A percentile compares a stretch with the other conserved stretches of the same genome.
phyloP scores from a whole-genome alignment of 2,329 filamentous ascomycete genomes.

The Neonectria sp. region DNA sequence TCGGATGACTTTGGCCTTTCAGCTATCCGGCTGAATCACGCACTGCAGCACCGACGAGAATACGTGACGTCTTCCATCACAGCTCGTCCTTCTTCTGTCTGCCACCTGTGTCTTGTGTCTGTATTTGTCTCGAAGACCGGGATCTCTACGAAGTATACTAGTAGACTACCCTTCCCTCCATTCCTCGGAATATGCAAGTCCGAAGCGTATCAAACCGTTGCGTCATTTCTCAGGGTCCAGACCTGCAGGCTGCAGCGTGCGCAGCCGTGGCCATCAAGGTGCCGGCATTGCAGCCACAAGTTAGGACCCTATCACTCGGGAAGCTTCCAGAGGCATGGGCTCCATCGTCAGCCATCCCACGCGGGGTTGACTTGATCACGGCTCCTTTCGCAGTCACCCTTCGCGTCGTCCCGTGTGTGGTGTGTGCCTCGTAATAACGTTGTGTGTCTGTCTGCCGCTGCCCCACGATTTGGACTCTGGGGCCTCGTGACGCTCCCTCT shows the following conservation, averaged over 20 bases:
- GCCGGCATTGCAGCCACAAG: constrained; percentile 16
- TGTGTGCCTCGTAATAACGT: not conserved
- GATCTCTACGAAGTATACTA: no score
- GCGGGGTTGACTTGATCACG: constrained; percentile 1
- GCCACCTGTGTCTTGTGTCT: not conserved
- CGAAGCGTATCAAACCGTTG: not conserved
- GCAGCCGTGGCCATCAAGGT: constrained; percentile 42
- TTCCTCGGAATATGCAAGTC: not conserved
- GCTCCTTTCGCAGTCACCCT: not conserved
- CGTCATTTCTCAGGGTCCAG: constrained; percentile 36
- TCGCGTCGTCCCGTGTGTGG: not conserved
- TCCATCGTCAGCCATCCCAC: not conserved
- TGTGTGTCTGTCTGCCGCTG: not conserved
- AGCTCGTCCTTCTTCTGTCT: not conserved
- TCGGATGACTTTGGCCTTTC: constrained; percentile 8
- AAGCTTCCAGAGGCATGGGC: constrained; percentile 1
- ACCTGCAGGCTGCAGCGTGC: constrained; percentile 14
- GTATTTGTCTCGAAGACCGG: not conserved
- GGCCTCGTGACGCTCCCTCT: constrained; percentile 25
- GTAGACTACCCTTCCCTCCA: no score
- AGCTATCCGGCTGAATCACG: not conserved
- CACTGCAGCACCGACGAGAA: not conserved
- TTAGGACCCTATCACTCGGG: not conserved
- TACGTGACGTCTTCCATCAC: not conserved
- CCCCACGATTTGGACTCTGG: not conserved